Evolutionary conservation across 768 basidiomycete species (phyloP), one percentile per base, ranked within the genome.

Genomic region (Omphalotus guepiniiformis): DNA sequence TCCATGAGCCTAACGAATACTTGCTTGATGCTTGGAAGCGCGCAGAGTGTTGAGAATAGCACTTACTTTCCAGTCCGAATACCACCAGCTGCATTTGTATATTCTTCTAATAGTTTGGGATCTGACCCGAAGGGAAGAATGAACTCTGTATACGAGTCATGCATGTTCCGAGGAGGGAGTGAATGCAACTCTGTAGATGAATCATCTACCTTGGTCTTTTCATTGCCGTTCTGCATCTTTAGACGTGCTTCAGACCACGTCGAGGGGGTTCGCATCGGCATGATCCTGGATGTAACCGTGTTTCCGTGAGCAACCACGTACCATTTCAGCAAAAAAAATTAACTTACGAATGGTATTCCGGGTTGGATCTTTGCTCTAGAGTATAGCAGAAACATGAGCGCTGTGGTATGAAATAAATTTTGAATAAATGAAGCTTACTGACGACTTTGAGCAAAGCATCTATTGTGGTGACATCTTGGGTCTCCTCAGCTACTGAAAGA

Each of bases 141-240:
- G 4, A 84, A 60, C 58, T 87, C 82, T 29, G 80, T 73, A 57
- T 88, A 87, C 1, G 84, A 86, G 56, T 87, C 83, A 42, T 80
- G 69, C 85, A 87, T 88, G 41, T 70, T 63, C 6, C 83, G 70
- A 6, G 78, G 74, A 11, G 64, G 57, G 1, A 70, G 68, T 5
- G 27, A 46, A 35, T 40, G 56, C 21, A 28, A 40, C 37, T 39
- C 37, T 11, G 49, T 41, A 16, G 53, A 27, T 16, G 56, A 50
- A 30, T 55, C 39, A 18, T 52, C 25, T 21, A 42, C 50, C 18
- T 29, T 41, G 21, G 53, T 27, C 27, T 54, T 49, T 16, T 50
- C 50, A 23, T 58, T 44, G 15, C 52, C 41, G 26, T 51, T 54
- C 21, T 54, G 50, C 22, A 57, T 53, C 7, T 62, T 72, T 11